Evolutionary conservation across 108 stramenopile species (phyloP).

Genomic region (Aureococcus anophagefferens): DNA sequence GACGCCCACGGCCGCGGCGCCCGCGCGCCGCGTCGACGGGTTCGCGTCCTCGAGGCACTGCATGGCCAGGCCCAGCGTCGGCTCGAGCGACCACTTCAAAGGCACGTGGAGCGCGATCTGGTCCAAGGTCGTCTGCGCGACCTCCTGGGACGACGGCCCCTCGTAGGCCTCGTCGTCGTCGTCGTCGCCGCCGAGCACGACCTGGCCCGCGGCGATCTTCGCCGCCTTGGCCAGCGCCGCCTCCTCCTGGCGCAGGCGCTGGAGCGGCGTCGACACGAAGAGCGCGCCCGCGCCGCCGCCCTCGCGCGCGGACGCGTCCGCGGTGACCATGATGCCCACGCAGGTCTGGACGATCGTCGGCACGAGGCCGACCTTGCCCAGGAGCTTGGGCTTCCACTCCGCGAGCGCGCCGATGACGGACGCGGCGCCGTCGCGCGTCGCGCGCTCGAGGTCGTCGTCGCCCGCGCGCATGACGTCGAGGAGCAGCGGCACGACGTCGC

Average conservation of each 20-base stretch:
- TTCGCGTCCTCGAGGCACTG: conserved; percentile 59
- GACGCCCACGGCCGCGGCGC: conserved; percentile 85
- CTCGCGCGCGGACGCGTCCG: conserved; percentile 53
- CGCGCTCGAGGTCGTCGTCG: conserved; percentile 62
- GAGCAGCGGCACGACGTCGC: conserved; percentile 56
- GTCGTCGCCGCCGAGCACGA: conserved; percentile 44
- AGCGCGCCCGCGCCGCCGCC: conserved; percentile 62
- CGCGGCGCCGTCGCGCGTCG: conserved; percentile 71
- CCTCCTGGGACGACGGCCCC: conserved; percentile 73
- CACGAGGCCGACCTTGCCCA: conserved; percentile 64
- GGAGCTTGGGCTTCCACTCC: conserved; percentile 79
- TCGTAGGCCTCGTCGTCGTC: conserved; percentile 62
- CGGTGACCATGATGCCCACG: conserved; percentile 61
- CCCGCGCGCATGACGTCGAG: conserved; percentile 60
- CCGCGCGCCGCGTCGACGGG: conserved; percentile 80
- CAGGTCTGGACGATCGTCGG: conserved; percentile 60
- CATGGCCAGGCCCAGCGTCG: conserved; percentile 69
- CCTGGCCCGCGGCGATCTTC: not conserved
- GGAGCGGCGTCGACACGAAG: conserved; percentile 76
- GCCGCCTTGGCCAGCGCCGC: not conserved
- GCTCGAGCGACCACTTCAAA: conserved; percentile 81
- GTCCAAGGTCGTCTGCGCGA: conserved; percentile 90
- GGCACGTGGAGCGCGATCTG: conserved; percentile 90
- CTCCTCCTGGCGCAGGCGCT: conserved; percentile 65
- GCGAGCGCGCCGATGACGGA: conserved; percentile 81